Conservation (phyloP, 768 basidiomycete genomes). For the Lenzites betulinus region DNA sequence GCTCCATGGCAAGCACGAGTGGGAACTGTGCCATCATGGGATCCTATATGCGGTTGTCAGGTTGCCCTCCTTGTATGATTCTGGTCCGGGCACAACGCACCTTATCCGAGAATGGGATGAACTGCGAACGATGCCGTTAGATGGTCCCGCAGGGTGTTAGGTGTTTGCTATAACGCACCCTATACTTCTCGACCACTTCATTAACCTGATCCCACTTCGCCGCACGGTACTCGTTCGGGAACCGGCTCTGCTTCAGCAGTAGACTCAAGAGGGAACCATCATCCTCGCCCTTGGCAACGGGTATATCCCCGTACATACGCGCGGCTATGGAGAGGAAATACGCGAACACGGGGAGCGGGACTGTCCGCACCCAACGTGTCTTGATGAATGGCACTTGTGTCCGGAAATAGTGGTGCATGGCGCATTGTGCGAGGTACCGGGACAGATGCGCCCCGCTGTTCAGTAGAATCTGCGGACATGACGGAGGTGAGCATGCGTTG, state of each 20-base stretch:
- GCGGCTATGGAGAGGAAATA: constrained; percentile 65
- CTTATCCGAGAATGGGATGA: constrained; percentile 76
- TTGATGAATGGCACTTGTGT: constrained; percentile 75
- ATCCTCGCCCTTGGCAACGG: constrained; percentile 71
- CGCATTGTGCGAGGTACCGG: constrained; percentile 76
- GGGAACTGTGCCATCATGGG: constrained; percentile 79
- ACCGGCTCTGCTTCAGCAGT: constrained; percentile 71
- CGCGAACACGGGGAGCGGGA: constrained; percentile 59
- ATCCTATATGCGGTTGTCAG: constrained; percentile 47
- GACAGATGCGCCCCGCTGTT: constrained; percentile 77
- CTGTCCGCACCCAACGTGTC: constrained; percentile 68
- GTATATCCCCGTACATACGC: constrained; percentile 63
- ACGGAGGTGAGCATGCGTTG: constrained; percentile 1
- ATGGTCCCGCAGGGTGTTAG: background rate
- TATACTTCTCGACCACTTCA: constrained; percentile 69
- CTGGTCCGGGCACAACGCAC: constrained; percentile 37
- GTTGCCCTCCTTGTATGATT: background rate
- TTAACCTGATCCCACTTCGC: constrained; percentile 65
- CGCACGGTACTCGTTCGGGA: constrained; percentile 57
- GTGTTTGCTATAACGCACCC: constrained; percentile 44
- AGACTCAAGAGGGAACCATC: constrained; percentile 66
- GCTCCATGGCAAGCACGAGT: constrained; percentile 75
- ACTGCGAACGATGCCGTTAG: constrained; percentile 42
- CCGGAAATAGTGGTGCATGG: constrained; percentile 78
- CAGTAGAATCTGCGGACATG: constrained; percentile 58